Evolutionary conservation across 257 asterid species (phyloP).

Genomic region (Rauvolfia tetraphylla): DNA sequence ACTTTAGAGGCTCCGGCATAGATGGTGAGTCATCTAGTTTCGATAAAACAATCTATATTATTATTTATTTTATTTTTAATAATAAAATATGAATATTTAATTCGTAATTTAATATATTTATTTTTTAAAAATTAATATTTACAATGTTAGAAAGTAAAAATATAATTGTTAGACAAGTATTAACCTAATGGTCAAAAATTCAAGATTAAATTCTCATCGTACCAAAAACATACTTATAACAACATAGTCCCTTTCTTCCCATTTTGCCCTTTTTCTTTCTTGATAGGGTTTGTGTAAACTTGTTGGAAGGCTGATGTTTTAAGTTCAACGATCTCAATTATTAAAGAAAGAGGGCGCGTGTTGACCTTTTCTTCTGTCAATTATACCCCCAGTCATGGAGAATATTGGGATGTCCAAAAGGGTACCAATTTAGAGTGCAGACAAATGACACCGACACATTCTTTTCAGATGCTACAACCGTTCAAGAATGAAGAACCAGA

Average conservation of each 20-base stretch:
- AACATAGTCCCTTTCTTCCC: no score
- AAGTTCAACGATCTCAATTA: constrained; percentile 9
- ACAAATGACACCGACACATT: constrained; percentile 29
- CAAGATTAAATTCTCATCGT: no score
- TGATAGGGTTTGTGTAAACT: not conserved
- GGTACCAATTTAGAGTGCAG: constrained; percentile 23
- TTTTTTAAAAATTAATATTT: no score
- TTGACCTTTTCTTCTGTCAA: constrained; percentile 13
- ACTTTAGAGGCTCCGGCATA: not conserved
- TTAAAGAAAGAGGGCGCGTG: constrained; percentile 1
- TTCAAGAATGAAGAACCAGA: not conserved
- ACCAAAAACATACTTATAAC: no score
- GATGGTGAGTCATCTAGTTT: constrained; percentile 3
- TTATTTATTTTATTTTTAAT: not conserved
- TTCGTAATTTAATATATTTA: no score
- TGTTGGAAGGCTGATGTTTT: not conserved
- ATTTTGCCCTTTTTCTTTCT: no score
- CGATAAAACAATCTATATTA: not conserved
- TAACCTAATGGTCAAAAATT: no score
- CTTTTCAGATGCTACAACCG: no score
- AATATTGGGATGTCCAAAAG: constrained; percentile 33
- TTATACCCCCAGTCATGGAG: constrained; percentile 3
- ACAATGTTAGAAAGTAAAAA: no score
- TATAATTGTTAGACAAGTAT: no score
- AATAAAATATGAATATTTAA: no score